Evolutionary conservation across 2,329 filamentous ascomycete genomes (phyloP), one percentile per base, ranked within the genome.

Genomic region (Scedosporium dehoogii): DNA sequence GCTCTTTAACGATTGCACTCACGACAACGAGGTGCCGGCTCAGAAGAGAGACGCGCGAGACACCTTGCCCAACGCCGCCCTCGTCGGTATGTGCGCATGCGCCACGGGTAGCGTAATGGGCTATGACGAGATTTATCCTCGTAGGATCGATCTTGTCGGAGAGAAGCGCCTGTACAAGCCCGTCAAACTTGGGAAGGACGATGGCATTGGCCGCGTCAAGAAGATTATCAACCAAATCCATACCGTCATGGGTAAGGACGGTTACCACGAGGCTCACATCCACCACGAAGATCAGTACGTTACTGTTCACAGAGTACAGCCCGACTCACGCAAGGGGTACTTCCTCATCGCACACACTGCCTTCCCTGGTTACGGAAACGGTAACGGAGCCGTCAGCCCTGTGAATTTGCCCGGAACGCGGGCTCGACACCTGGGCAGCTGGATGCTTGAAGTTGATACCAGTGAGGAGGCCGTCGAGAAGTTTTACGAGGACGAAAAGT

Each of bases 1-100:
- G 0, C 79, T 99, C 1, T 97, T 99, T 75, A 97, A 97, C 92
- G 96, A 99, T 73, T 99, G 96, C 74, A 99, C 96, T 0, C 94
- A 99, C 73, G 94, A 99, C 76, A 99, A 99, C 69, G 93, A 99
- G 76, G 89, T 91, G 2, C 94, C 94, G 0, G 91, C 93, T 0
- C 93, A 99, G 74, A 97, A 97, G 75, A 85, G 96, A 48, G 92
- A 97, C 72, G 92, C 92, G 60, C 85, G 92, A 64, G 96, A 99
- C 72, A 97, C 94, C 0, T 81, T 99, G 9, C 90, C 96, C 6
- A 97, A 96, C 70, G 92, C 93, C 59, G 94, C 94, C 4, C 81
- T 99, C 3, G 93, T 97, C 44, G 89, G 88, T 71, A 97, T 99
- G 92, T 99, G 96, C 73, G 87, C 92, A 25, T 96, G 91, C 68